These are phyloP conservation scores for Verticillium zaregamsianum DNA, from an alignment of 2,329 filamentous ascomycete species.

Conservation along the genomic window DNA sequence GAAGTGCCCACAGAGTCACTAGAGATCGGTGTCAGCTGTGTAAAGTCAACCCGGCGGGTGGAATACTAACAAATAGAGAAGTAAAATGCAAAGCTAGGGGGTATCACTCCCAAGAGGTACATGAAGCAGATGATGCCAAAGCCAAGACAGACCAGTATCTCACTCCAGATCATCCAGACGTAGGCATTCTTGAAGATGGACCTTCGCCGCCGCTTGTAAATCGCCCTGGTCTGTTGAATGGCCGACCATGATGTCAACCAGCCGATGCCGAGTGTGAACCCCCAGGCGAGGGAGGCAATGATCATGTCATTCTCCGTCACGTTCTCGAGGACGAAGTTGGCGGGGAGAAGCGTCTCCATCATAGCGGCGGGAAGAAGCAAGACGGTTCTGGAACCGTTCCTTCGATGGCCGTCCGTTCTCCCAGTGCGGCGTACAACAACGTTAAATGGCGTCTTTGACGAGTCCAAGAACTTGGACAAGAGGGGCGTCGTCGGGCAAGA, in stretches of 20 bases:
- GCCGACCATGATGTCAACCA: constrained; percentile 31
- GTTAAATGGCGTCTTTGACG: background rate
- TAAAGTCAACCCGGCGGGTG: background rate
- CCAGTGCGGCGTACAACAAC: background rate
- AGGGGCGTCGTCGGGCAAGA: background rate
- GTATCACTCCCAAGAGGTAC: constrained; percentile 17
- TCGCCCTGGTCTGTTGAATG: constrained; percentile 24
- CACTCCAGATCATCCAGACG: constrained; percentile 42
- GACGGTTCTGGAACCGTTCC: background rate
- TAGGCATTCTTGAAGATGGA: constrained; percentile 31
- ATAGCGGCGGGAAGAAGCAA: background rate
- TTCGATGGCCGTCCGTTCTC: background rate
- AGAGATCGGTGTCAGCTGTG: background rate
- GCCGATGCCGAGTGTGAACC: constrained; percentile 34
- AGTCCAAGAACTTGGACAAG: background rate
- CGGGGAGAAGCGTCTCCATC: background rate
- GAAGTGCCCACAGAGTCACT: constrained; percentile 14
- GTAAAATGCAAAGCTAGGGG: constrained; percentile 7
- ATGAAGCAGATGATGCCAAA: constrained; percentile 27
- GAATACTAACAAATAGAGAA: constrained; percentile 3
- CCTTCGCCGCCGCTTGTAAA: constrained; percentile 23
- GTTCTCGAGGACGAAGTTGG: background rate
- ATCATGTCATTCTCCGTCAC: background rate
- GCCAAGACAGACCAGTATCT: constrained; percentile 32
- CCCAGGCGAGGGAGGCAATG: constrained; percentile 23